These are phyloP conservation scores for Pleoardoris graminearum DNA, from an alignment of 2,329 filamentous ascomycete species.

Conservation along the genomic window DNA sequence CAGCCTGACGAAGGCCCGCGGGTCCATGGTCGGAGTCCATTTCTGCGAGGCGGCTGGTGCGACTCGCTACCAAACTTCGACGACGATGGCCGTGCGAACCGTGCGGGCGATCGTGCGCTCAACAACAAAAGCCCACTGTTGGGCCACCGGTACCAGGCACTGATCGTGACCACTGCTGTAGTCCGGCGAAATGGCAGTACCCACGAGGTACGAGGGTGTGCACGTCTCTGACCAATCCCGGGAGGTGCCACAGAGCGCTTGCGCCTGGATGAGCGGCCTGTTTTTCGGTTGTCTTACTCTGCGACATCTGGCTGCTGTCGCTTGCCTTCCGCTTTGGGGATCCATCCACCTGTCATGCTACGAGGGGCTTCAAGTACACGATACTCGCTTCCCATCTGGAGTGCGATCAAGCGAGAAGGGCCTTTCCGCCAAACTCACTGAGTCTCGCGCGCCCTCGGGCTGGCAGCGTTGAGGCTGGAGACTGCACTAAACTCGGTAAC, in stretches of 20 bases:
- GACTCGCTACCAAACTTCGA: too few species aligned
- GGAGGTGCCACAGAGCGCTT: background rate
- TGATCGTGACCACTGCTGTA: too few species aligned
- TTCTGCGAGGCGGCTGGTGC: too few species aligned
- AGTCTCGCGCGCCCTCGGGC: slow-evolving; percentile 16
- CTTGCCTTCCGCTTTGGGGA: slow-evolving; percentile 11
- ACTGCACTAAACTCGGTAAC: background rate
- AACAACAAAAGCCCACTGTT: too few species aligned
- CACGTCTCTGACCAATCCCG: background rate
- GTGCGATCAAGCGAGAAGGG: slow-evolving; percentile 4
- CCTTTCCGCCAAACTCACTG: background rate
- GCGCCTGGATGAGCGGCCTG: background rate
- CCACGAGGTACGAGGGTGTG: background rate
- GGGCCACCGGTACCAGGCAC: too few species aligned
- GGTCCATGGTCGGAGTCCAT: background rate
- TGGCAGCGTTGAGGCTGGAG: background rate
- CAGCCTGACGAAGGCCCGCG: background rate
- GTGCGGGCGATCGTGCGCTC: too few species aligned
- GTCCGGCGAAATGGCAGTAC: slow-evolving; percentile 2
- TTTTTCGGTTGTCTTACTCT: slow-evolving; percentile 14
- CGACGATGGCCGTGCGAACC: too few species aligned
- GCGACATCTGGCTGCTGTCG: slow-evolving; percentile 15
- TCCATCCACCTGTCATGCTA: slow-evolving; percentile 9
- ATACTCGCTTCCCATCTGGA: background rate
- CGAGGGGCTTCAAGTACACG: slow-evolving; percentile 3